Conservation (phyloP, 208 protist species). For the Borovskyia barvae region DNA sequence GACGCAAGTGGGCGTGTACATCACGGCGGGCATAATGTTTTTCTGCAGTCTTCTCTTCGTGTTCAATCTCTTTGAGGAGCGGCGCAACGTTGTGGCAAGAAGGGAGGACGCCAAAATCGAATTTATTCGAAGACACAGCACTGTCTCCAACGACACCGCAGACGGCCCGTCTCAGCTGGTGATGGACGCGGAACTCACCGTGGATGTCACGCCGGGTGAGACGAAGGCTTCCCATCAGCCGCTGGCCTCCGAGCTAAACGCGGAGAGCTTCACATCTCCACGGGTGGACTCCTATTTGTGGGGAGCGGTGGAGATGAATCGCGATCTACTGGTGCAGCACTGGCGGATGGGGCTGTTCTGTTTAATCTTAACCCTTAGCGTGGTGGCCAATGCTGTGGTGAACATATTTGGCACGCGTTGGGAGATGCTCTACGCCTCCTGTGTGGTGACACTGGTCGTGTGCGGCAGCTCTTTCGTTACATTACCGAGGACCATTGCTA, state of each 20-base stretch:
- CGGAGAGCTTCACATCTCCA: not conserved
- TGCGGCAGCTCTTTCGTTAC: slow-evolving; percentile 34
- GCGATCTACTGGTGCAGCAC: slow-evolving; percentile 36
- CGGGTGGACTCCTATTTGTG: slow-evolving; percentile 15
- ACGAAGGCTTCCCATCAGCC: no score
- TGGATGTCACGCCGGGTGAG: slow-evolving; percentile 4
- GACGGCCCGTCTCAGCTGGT: not conserved
- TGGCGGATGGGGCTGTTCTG: slow-evolving; percentile 34
- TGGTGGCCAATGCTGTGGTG: slow-evolving; percentile 26
- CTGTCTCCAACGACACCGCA: no score
- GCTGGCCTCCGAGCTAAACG: no score
- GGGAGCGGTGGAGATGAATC: slow-evolving; percentile 47
- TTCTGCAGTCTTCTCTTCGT: slow-evolving; percentile 36
- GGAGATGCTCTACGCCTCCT: slow-evolving; percentile 21
- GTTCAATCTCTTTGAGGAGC: slow-evolving; percentile 57
- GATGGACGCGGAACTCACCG: not conserved
- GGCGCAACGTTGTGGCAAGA: slow-evolving; percentile 34
- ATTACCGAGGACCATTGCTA: slow-evolving; percentile 41
- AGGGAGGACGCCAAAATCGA: slow-evolving; percentile 15
- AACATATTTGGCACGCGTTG: slow-evolving; percentile 25
- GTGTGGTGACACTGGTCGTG: slow-evolving; percentile 18
- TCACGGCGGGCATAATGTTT: slow-evolving; percentile 41
- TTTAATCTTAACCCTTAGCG: slow-evolving; percentile 29
- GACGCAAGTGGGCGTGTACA: slow-evolving; percentile 28
- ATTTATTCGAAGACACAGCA: slow-evolving; percentile 9